Evolutionary conservation across 2,329 filamentous ascomycete species (phyloP).

Genomic region (Colletotrichum chlorophyti): DNA sequence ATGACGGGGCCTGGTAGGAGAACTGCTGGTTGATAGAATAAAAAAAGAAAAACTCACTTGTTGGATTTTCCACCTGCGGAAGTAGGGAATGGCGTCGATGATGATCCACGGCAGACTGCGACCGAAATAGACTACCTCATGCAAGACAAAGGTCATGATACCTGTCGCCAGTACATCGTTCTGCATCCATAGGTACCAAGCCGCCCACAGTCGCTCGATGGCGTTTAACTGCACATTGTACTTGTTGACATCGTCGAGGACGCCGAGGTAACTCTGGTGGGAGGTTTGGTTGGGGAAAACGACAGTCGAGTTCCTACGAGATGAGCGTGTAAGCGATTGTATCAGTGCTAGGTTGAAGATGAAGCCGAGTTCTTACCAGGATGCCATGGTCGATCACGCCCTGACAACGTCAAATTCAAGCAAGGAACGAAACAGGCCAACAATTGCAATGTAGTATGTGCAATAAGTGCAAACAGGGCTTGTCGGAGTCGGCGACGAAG

Average conservation of each 20-base stretch:
- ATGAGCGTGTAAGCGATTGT: conserved; percentile 8
- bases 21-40: too few relatives aligned
- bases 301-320: conserved; percentile 56
- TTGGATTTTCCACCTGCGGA: conserved; percentile 96
- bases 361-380: conserved; percentile 4
- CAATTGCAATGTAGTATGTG: too few relatives aligned
- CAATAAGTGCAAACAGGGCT: too few relatives aligned
- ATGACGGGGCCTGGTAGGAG: background rate
- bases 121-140: conserved; percentile 95
- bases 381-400: conserved; percentile 10
- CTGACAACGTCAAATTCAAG: too few relatives aligned
- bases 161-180: conserved; percentile 97
- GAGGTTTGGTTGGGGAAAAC: conserved; percentile 51
- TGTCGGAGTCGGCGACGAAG: background rate
- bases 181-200: conserved; percentile 98
- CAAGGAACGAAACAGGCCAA: background rate
- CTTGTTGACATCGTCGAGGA: conserved; percentile 69
- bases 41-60: conserved; percentile 60
- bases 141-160: conserved; percentile 96
- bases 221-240: conserved; percentile 87
- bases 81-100: conserved; percentile 86
- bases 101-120: conserved; percentile 90
- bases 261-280: conserved; percentile 58
- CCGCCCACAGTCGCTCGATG: conserved; percentile 87
- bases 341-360: background rate